phyloP scores from a whole-genome alignment of 345 rosid species.

The Kandelia obovata region DNA sequence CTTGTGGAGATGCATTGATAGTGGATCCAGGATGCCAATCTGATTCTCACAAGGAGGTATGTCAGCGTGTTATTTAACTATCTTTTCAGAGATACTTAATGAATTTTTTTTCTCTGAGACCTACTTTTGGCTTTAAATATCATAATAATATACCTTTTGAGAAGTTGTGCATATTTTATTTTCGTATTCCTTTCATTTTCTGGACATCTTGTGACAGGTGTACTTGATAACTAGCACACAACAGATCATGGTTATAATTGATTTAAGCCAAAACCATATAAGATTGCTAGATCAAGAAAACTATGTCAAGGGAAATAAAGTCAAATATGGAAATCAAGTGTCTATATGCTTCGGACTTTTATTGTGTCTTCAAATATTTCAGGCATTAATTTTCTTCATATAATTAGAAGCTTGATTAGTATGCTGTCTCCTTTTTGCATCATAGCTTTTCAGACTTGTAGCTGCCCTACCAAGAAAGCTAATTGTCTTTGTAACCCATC shows the following conservation, averaged over 20 bases:
- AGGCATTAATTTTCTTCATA: no score
- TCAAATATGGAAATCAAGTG: no score
- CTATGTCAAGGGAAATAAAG: no score
- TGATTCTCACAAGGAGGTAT: slow-evolving; percentile 58
- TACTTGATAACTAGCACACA: not conserved
- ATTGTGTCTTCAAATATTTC: not conserved
- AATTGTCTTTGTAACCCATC: slow-evolving; percentile 80
- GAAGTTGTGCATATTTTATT: not conserved
- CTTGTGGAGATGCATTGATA: slow-evolving; percentile 71
- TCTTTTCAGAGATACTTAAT: not conserved
- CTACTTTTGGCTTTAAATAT: not conserved
- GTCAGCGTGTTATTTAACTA: slow-evolving; percentile 4
- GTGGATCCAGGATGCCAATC: slow-evolving; percentile 78
- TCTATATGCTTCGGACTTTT: no score
- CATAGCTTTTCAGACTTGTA: slow-evolving; percentile 62
- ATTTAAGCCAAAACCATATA: not conserved
- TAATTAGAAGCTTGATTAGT: slow-evolving; percentile 13
- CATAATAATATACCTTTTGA: not conserved
- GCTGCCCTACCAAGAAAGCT: slow-evolving; percentile 67
- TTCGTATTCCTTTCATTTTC: not conserved
- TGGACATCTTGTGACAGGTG: not conserved
- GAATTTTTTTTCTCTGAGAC: slow-evolving; percentile 12
- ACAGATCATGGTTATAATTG: not conserved
- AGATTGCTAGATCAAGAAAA: not conserved
- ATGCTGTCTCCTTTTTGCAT: slow-evolving; percentile 20